These are phyloP conservation scores for Trichoderma sp. DNA, from an alignment of 2,329 filamentous ascomycete species.

Conservation along the genomic window DNA sequence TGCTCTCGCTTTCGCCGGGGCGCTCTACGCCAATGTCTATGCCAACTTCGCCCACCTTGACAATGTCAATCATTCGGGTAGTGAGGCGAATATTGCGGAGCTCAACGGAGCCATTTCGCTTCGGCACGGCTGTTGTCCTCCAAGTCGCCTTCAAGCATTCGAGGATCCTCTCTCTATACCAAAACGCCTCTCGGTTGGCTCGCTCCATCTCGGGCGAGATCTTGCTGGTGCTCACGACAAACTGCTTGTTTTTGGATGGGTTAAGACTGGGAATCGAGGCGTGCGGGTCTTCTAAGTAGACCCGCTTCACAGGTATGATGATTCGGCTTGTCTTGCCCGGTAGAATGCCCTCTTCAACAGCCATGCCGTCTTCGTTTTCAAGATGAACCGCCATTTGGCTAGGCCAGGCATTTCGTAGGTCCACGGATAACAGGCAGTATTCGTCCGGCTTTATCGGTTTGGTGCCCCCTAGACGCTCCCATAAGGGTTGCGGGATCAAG, in stretches of 20 bases:
- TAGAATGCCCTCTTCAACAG: conserved; percentile 58
- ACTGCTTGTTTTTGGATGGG: conserved; percentile 82
- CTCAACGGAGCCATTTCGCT: conserved; percentile 69
- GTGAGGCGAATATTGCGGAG: conserved; percentile 73
- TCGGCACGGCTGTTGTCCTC: conserved; percentile 56
- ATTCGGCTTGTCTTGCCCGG: conserved; percentile 73
- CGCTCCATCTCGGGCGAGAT: conserved; percentile 79
- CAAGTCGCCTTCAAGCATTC: conserved; percentile 71
- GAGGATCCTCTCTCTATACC: conserved; percentile 83
- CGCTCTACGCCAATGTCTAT: conserved; percentile 61
- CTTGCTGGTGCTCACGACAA: conserved; percentile 80
- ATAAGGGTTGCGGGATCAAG: conserved; percentile 62
- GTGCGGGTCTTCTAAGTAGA: conserved; percentile 76
- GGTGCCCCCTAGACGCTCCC: conserved; percentile 47
- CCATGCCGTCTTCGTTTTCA: conserved; percentile 51
- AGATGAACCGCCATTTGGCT: conserved; percentile 71
- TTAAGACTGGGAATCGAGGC: conserved; percentile 78
- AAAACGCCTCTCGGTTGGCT: conserved; percentile 79
- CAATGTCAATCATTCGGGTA: conserved; percentile 76
- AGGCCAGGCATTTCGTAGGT: conserved; percentile 89
- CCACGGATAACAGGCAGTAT: conserved; percentile 77
- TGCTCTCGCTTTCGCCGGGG: neutral
- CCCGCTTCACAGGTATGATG: conserved; percentile 71
- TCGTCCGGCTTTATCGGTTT: conserved; percentile 52
- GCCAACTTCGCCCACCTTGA: conserved; percentile 77